Evolutionary conservation across 768 basidiomycete species (phyloP).

Genomic region (Leucocoprinus sp.): DNA sequence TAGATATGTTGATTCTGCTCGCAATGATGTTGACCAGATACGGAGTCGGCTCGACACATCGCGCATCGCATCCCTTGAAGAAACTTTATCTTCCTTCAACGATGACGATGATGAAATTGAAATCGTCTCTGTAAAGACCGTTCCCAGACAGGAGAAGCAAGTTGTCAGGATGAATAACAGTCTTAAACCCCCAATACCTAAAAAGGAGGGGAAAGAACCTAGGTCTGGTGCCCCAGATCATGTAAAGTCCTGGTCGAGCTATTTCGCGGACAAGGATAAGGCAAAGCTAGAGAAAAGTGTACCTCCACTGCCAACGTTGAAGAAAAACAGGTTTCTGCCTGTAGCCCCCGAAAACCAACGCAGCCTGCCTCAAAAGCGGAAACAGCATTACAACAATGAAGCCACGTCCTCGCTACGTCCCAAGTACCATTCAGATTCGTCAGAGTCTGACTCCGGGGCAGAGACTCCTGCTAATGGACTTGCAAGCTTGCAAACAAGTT

Average conservation of each 20-base stretch:
- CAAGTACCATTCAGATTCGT: conserved; percentile 30
- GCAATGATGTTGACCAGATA: conserved; percentile 35
- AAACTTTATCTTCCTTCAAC: conserved; percentile 55
- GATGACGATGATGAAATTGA: conserved; percentile 58
- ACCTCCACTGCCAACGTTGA: conserved; percentile 9
- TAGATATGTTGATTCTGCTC: conserved; percentile 54
- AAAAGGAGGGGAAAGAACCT: neutral
- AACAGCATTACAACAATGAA: conserved; percentile 21
- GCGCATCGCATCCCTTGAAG: conserved; percentile 59
- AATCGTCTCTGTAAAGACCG: conserved; percentile 28
- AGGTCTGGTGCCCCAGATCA: neutral
- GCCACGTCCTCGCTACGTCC: conserved; percentile 17
- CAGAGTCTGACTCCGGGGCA: conserved; percentile 43
- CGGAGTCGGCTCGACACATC: conserved; percentile 49
- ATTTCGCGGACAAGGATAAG: conserved; percentile 20
- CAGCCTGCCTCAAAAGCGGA: no score
- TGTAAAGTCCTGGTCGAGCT: conserved; percentile 14
- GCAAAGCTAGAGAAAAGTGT: conserved; percentile 8
- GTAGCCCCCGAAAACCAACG: conserved; percentile 8
- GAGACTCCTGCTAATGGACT: conserved; percentile 36
- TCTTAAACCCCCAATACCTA: conserved; percentile 2
- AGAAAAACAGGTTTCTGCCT: neutral
- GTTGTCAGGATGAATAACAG: conserved; percentile 8
- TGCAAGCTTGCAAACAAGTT: conserved; percentile 44
- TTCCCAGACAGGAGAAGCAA: conserved; percentile 4